These are phyloP conservation scores for Forsythia viridissima DNA, from an alignment of 257 asterid species.

Conservation along the genomic window DNA sequence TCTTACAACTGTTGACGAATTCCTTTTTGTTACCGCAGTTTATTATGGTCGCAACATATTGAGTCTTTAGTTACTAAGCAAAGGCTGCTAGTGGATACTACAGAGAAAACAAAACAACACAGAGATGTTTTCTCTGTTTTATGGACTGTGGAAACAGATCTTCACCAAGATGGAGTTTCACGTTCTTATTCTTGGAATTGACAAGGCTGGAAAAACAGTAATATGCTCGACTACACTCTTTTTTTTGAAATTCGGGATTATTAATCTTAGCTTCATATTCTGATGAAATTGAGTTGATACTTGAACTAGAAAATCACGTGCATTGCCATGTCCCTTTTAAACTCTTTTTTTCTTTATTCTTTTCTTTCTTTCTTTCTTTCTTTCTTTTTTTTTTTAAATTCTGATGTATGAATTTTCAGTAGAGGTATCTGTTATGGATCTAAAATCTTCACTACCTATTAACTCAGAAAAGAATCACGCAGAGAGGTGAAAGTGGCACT, in stretches of 20 bases:
- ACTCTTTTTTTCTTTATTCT: not conserved
- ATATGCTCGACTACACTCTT: constrained; percentile 24
- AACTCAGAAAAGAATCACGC: not conserved
- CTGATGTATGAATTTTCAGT: not conserved
- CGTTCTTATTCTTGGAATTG: constrained; percentile 95
- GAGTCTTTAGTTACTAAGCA: constrained; percentile 18
- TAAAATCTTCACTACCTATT: not conserved
- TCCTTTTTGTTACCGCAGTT: constrained; percentile 5
- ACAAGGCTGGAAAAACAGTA: constrained; percentile 95
- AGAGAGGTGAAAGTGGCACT: not conserved
- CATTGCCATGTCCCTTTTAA: not conserved
- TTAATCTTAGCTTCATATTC: not conserved
- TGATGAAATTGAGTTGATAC: constrained; percentile 14
- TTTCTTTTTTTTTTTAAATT: not conserved
- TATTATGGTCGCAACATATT: constrained; percentile 16
- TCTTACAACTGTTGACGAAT: not conserved
- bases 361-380: no score
- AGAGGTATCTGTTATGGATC: not conserved
- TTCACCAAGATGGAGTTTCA: constrained; percentile 89
- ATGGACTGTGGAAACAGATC: constrained; percentile 81
- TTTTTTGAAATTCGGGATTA: not conserved
- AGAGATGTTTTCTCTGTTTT: constrained; percentile 82
- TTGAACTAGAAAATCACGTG: not conserved
- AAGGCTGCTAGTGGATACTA: constrained; percentile 19
- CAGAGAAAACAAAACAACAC: constrained; percentile 22